Base-by-base conservation (phyloP, 352 stramenopile species). In the Pythium folliculosum region DNA sequence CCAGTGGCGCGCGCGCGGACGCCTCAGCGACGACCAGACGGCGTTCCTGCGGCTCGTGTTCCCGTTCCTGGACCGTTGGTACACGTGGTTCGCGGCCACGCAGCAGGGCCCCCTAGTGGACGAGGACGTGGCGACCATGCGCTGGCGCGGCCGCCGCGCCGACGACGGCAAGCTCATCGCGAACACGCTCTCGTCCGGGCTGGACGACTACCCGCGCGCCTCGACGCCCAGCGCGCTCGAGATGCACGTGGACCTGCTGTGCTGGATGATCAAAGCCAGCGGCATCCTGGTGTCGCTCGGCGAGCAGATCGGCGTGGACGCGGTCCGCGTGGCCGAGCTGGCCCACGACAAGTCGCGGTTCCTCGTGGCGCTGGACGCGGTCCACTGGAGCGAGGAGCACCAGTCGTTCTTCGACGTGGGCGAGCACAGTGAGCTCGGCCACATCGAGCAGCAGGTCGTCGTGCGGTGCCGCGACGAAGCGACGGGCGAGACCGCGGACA, bases 151-250 rank as follows among this genome's bases (percentile, higher is more conserved):
- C 0, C 80, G 90, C 9, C 72, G 79, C 27, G 23, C 67, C 0
- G 76, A 89, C 38, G 81, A 93, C 66, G 82, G 84, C 44, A 93
- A 92, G 47, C 75, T 97, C 32, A 90, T 97, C 55, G 70, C 92
- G 5, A 96, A 97, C 70, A 98, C 91, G n/a, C 71, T 98, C 1
- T 89, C 92, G 1, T 98, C 91, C 0, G 95, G 95, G 0, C 65
- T 98, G 9, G 95, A 98, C 53, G 95, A 98, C 73, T 98, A 97
- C 66, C 95, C 95, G 3, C 78, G 87, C 55, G 86, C 88, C 1
- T 94, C 81, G n/a, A 68, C 72, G 49, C 82, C 88, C 4, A 87
- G 77, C 27, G 60, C 86, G 10, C 71, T 86, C 32, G 92, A 98
- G 64, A 89, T 88, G 70, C 92, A 98, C 59, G 85, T 98, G 23